Evolutionary conservation across 2,329 filamentous ascomycete genomes (phyloP).

Genomic region (Cryphonectria radicalis): DNA sequence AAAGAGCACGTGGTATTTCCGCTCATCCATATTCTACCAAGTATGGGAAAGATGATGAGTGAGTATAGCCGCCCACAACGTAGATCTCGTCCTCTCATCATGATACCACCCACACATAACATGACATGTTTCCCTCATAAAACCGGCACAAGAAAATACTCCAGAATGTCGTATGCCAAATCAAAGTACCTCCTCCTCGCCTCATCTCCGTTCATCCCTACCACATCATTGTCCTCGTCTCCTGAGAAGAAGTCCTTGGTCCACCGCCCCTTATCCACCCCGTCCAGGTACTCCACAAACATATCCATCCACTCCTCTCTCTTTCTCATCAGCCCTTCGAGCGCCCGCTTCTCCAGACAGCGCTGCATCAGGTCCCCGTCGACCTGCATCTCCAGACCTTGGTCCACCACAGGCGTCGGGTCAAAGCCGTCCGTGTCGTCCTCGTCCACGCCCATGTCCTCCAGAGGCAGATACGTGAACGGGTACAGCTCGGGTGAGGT

Average conservation of each 20-base stretch:
- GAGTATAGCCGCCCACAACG: not conserved
- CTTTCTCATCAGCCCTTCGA: conserved; percentile 18
- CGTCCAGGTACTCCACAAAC: conserved; percentile 55
- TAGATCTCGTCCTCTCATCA: not conserved
- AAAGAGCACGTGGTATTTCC: not conserved
- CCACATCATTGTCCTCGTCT: conserved; percentile 32
- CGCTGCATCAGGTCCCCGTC: conserved; percentile 68
- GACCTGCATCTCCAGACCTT: conserved; percentile 61
- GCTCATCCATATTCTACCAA: not conserved
- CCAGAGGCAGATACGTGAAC: conserved; percentile 43
- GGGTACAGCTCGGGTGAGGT: conserved; percentile 53
- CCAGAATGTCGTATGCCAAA: conserved; percentile 58
- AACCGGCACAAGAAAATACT: conserved; percentile 56
- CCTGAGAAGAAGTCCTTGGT: conserved; percentile 43
- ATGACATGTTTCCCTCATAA: conserved; percentile 41
- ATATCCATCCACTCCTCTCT: conserved; percentile 40
- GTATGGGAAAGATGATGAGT: not conserved
- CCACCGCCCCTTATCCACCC: conserved; percentile 51
- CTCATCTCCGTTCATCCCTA: conserved; percentile 33
- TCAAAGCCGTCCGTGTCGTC: conserved; percentile 33
- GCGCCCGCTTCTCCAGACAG: conserved; percentile 51
- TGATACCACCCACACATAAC: not conserved
- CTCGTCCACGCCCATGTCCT: conserved; percentile 29
- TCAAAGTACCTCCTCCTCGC: conserved; percentile 45
- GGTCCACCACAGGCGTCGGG: conserved; percentile 46